These are phyloP conservation scores for Calonectria pteridis DNA, from an alignment of 2,329 filamentous ascomycete genomes.

Conservation along the genomic window DNA sequence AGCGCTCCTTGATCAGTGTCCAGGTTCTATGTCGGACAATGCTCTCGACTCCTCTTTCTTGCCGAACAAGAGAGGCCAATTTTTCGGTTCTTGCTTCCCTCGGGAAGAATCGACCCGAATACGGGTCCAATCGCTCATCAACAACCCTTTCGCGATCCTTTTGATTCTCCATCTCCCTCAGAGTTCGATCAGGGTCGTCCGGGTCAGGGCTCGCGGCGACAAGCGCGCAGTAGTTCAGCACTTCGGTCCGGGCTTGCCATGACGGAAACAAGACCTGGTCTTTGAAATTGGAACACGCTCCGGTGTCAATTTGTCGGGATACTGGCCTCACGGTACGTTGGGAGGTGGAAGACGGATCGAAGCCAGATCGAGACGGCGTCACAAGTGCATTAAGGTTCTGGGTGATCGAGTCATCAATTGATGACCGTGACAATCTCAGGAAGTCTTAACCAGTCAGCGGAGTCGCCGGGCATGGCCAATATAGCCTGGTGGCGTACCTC, in stretches of 20 bases:
- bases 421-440: constrained; percentile 83
- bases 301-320: constrained; percentile 67
- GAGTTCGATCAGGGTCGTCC: constrained; percentile 81
- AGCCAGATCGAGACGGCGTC: constrained; percentile 78
- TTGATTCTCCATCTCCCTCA: constrained; percentile 78
- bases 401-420: constrained; percentile 92
- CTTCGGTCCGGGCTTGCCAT: constrained; percentile 86
- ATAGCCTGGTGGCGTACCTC: constrained; percentile 64
- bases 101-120: constrained; percentile 85
- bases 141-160: constrained; percentile 80
- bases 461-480: neutral
- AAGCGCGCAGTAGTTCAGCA: constrained; percentile 88
- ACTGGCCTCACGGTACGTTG: constrained; percentile 66
- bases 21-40: constrained; percentile 88
- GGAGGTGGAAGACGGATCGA: constrained; percentile 84
- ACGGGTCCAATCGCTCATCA: constrained; percentile 92
- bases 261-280: constrained; percentile 85
- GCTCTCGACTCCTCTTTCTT: constrained; percentile 81
- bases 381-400: constrained; percentile 93
- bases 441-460: constrained; percentile 75
- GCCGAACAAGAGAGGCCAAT: constrained; percentile 78
- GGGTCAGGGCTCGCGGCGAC: constrained; percentile 91
- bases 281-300: constrained; percentile 79
- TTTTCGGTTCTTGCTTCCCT: constrained; percentile 84
- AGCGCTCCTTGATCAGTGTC: constrained; percentile 81